Evolutionary conservation across 2,329 filamentous ascomycete species (phyloP).

Genomic region (Rutstroemia sp.): DNA sequence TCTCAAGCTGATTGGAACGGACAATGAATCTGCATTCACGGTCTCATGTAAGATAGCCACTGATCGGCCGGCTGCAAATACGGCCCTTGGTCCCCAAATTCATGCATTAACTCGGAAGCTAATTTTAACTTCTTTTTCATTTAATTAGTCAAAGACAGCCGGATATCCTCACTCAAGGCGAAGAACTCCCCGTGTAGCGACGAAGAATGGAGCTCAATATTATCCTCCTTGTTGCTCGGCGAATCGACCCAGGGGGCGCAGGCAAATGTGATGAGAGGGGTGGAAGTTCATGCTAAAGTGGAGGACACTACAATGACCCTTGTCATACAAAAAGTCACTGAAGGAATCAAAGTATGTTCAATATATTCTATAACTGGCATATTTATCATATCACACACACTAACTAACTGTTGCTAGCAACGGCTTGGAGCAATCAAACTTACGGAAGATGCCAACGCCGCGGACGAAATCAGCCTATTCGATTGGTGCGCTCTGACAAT

Average conservation of each 20-base stretch:
- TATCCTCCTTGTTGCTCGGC: slow-evolving; percentile 49
- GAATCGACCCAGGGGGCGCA: slow-evolving; percentile 34
- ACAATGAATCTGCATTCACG: slow-evolving; percentile 32
- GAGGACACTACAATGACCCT: slow-evolving; percentile 48
- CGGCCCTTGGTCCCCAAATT: slow-evolving; percentile 18
- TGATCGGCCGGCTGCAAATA: slow-evolving; percentile 16
- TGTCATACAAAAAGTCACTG: slow-evolving; percentile 56
- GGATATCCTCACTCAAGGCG: slow-evolving; percentile 43
- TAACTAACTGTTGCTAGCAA: slow-evolving; percentile 41
- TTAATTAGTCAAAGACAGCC: slow-evolving; percentile 47
- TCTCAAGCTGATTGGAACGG: slow-evolving; percentile 60
- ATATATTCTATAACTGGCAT: background rate
- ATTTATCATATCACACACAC: slow-evolving; percentile 9
- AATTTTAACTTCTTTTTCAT: slow-evolving; percentile 14
- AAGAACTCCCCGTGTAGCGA: slow-evolving; percentile 47
- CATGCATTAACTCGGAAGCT: slow-evolving; percentile 26
- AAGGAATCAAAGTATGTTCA: slow-evolving; percentile 58
- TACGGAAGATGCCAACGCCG: slow-evolving; percentile 37
- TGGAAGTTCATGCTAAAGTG: slow-evolving; percentile 56
- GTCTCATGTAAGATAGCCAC: slow-evolving; percentile 23
- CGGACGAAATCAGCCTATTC: slow-evolving; percentile 56
- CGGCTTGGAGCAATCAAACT: slow-evolving; percentile 59
- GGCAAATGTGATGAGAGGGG: slow-evolving; percentile 47
- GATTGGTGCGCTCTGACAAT: slow-evolving; percentile 62
- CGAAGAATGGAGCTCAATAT: slow-evolving; percentile 59